Evolutionary conservation across 2,329 filamentous ascomycete genomes (phyloP).

Genomic region (Thermoascus crustaceus): DNA sequence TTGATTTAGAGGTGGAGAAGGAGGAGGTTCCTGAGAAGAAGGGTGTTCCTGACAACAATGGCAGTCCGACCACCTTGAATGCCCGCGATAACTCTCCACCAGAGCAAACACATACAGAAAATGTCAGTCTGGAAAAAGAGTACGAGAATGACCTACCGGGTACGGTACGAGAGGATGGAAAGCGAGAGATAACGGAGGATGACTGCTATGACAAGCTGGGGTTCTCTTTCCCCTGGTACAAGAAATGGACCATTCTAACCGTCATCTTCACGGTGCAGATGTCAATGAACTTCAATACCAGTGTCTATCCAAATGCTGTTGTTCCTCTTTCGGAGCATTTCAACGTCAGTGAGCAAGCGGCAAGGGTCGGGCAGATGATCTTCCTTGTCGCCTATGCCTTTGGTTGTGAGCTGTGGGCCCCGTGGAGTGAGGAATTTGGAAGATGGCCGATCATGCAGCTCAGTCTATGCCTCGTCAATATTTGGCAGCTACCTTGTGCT

Average conservation of each 20-base stretch:
- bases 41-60: no score
- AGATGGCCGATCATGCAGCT: slow-evolving; percentile 66
- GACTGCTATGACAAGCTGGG: slow-evolving; percentile 60
- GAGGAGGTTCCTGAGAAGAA: no score
- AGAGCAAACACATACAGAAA: background rate
- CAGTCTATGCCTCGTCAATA: slow-evolving; percentile 64
- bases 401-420: slow-evolving; percentile 82
- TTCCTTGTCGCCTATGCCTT: slow-evolving; percentile 74
- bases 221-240: slow-evolving; percentile 50
- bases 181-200: slow-evolving; percentile 24
- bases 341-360: slow-evolving; percentile 56
- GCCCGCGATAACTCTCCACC: no score
- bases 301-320: slow-evolving; percentile 61
- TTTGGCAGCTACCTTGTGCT: slow-evolving; percentile 65
- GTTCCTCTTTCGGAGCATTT: slow-evolving; percentile 58
- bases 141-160: slow-evolving; percentile 2
- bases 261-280: slow-evolving; percentile 64
- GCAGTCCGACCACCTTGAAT: no score
- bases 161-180: slow-evolving; percentile 7
- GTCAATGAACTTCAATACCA: slow-evolving; percentile 72
- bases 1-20: no score
- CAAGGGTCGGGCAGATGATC: slow-evolving; percentile 63
- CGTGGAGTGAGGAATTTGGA: slow-evolving; percentile 76
- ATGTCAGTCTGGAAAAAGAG: background rate
- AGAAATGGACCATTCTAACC: slow-evolving; percentile 62